These are phyloP conservation scores for Fragaria nilgerrensis DNA, from an alignment of 306 rosid species.

Conservation along the genomic window DNA sequence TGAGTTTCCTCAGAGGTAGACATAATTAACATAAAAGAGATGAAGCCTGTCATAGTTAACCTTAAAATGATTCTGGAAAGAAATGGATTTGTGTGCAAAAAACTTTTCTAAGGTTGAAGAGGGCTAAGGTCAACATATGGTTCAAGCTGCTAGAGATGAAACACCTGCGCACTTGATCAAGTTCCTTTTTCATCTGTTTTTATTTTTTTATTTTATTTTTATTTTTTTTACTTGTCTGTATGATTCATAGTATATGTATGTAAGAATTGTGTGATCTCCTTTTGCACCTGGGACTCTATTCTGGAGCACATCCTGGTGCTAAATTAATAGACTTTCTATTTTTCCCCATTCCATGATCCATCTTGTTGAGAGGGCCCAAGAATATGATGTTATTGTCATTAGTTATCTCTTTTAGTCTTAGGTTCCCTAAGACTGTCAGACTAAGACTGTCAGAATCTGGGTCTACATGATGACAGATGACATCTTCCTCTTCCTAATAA, in stretches of 20 bases:
- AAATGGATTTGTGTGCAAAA: not conserved
- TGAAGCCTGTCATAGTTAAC: not conserved
- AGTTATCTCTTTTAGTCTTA: not conserved
- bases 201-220: not conserved
- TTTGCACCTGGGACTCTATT: not conserved
- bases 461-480: not conserved
- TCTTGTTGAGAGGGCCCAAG: not conserved
- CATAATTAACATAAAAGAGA: not conserved
- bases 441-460: not conserved
- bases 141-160: not conserved
- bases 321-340: not conserved
- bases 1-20: not conserved
- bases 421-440: not conserved
- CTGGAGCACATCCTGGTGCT: not conserved
- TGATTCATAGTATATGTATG: not conserved
- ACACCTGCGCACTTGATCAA: not conserved
- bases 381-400: not conserved
- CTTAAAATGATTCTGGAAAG: not conserved
- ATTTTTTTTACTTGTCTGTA: no score
- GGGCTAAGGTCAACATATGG: conserved; percentile 1
- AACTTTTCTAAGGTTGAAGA: not conserved
- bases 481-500: not conserved
- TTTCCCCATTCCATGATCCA: not conserved
- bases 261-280: not conserved
- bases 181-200: not conserved